phyloP scores from a whole-genome alignment of 495 filamentous ascomycete genomes.

The Lasiosphaeria ovina region DNA sequence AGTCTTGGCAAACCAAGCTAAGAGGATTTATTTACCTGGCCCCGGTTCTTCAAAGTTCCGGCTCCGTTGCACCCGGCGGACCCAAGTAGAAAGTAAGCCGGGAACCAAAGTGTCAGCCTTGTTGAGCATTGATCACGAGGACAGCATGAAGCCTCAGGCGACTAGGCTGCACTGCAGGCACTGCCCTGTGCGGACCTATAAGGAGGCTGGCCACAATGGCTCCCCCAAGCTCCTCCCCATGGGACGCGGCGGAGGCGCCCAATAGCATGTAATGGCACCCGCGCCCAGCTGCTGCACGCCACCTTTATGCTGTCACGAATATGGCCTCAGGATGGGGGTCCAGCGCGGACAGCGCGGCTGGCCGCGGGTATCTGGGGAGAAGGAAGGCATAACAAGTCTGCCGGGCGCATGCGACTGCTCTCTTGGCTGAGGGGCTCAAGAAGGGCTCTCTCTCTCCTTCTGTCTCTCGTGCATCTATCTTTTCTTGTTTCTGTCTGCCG shows the following conservation, averaged over 20 bases:
- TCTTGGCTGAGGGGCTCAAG: too few relatives aligned
- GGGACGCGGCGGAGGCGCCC: background rate
- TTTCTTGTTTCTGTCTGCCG: too few relatives aligned
- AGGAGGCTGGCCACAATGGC: background rate
- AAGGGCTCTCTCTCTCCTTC: too few relatives aligned
- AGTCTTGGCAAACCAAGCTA: too few relatives aligned
- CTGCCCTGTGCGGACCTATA: too few relatives aligned
- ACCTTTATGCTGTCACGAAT: background rate
- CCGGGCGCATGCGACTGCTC: background rate
- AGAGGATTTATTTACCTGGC: too few relatives aligned
- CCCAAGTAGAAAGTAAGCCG: background rate
- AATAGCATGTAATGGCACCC: background rate
- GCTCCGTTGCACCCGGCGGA: background rate
- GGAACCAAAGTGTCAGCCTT: background rate
- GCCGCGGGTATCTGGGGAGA: background rate
- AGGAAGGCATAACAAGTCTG: background rate
- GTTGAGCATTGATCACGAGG: background rate
- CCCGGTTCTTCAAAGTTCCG: background rate
- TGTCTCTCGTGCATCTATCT: too few relatives aligned
- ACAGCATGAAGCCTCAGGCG: background rate
- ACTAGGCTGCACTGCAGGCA: background rate
- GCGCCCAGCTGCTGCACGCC: slow-evolving; percentile 1
- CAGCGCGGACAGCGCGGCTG: background rate
- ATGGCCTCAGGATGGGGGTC: slow-evolving; percentile 2
- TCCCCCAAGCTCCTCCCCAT: slow-evolving; percentile 1